Evolutionary conservation across 371 early-diverging fungal species (phyloP), one percentile per base, ranked within the genome.

Genomic region (Rhizopus sp.): DNA sequence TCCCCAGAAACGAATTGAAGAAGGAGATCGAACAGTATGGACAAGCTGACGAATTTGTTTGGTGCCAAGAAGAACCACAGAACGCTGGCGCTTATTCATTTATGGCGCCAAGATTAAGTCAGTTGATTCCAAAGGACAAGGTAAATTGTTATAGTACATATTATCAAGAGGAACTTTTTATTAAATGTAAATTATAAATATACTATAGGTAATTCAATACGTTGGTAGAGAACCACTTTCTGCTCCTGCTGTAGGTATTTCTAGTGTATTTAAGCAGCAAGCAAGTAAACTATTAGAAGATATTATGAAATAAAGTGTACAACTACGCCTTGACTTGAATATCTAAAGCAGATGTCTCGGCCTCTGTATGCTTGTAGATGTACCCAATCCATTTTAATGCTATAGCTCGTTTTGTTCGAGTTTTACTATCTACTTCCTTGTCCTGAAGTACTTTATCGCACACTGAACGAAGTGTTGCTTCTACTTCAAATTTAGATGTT

Each of bases 11-110:
- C 8, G 83, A 88, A 33, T 60, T 96, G 15, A 51, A 71, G 53
- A 47, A 70, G n/a, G 88, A 88, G 60, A 67, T 96, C 13, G 68
- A 63, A 37, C 77, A 83, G 45, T 94, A 83, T 68, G 55, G 67
- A 13, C 78, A 80, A 30, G 91, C 86, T 15, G 65, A 74, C 15
- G 89, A 95, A 41, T 91, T 89, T 70, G 74, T 88, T 2, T 98
- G 93, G 92, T 88, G 90, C 58, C 98, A 98, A 69, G 98, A 98
- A 69, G 98, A 98, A 63, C 94, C 93, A 13, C 88, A 92, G 71
- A 98, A 98, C 71, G 88, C 89, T 15, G 98, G 98, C 29, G 89
- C 90, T 13, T 98, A 86, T 65, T 65, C 89, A 4, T 95, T 89
- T 78, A 87, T 95, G 62, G 89, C 83, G 57, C 97, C 95, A 31